Base-by-base conservation (phyloP, 768 basidiomycete genomes). In the Leucocoprinus leucothites region DNA sequence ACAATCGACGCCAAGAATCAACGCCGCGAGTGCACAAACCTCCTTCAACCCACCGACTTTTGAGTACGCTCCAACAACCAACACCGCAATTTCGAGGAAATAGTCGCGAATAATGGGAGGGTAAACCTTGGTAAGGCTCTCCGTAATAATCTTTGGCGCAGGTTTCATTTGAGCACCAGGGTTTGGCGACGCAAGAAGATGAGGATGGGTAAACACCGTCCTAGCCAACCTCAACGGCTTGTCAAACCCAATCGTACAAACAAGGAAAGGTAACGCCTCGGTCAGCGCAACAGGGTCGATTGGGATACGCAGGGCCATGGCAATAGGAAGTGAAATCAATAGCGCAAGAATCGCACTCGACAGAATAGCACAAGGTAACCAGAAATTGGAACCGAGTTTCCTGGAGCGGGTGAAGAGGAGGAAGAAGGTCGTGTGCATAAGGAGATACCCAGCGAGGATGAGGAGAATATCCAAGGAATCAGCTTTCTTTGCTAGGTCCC, bases 191-290 rank as follows among this genome's bases (percentile, higher is more conserved):
- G 74, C 67, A 47, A 77, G 71, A 34, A 85, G 71, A 46, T 89
- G 82, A 1, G 89, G 91, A 61, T 94, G 90, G 25, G 83, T 80
- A 72, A 98, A 92, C 14, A 98, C 91, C 1, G 94, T 88, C 11
- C 87, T 81, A 2, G 94, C 95, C 22, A 99, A 85, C 6, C 91
- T 83, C 44, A 96, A 85, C 0, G 95, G 96, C 69, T 99, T 98
- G 72, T 99, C 97, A 69, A 98, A 99, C 6, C 96, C 96, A 57
- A 99, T 86, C 1, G 94, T 97, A 69, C 96, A 96, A 34, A 99
- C 95, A 46, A 98, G 77, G 85, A 98, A 98, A 0, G 97, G 97
- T 0, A 99, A 81, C 0, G 97, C 96, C 69, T 99, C 97, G 9
- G 91, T 93, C 48, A 99, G 79, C 9, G 87, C 87, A 51, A 98